These are phyloP conservation scores for Chaetothyriales sp. DNA, from an alignment of 2,329 filamentous ascomycete species.

Conservation along the genomic window DNA sequence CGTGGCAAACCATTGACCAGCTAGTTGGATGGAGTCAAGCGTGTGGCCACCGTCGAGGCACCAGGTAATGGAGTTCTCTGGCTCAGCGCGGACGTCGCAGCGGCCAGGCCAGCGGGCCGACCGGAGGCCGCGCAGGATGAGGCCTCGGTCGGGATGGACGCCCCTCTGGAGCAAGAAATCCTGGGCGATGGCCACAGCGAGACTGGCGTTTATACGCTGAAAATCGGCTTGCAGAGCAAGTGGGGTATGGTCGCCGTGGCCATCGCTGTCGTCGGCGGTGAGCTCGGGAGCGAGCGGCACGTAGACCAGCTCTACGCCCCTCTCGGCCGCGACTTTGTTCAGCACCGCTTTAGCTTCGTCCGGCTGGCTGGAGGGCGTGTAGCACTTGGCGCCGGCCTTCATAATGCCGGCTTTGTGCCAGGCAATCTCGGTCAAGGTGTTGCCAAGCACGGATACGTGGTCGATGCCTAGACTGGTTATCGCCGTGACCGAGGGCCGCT, in stretches of 20 bases:
- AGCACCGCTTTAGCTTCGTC: slow-evolving; percentile 43
- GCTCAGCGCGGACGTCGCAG: slow-evolving; percentile 54
- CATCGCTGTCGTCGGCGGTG: neutral
- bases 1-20: slow-evolving; percentile 61
- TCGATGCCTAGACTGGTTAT: slow-evolving; percentile 77
- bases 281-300: slow-evolving; percentile 1
- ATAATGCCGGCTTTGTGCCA: slow-evolving; percentile 91
- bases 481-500: slow-evolving; percentile 54
- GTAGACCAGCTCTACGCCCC: slow-evolving; percentile 31
- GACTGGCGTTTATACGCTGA: slow-evolving; percentile 48
- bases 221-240: slow-evolving; percentile 50
- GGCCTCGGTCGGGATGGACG: slow-evolving; percentile 21
- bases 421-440: slow-evolving; percentile 66
- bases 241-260: slow-evolving; percentile 30
- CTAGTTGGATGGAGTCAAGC: slow-evolving; percentile 63
- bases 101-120: slow-evolving; percentile 58
- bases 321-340: slow-evolving; percentile 40
- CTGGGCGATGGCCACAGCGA: slow-evolving; percentile 40
- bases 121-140: slow-evolving; percentile 51
- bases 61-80: slow-evolving; percentile 51
- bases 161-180: slow-evolving; percentile 5
- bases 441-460: slow-evolving; percentile 66
- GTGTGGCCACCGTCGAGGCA: slow-evolving; percentile 83
- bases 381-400: slow-evolving; percentile 51
- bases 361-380: slow-evolving; percentile 44